Conservation (phyloP, 169 alveolate genomes). For the Condylostoma magnum region DNA sequence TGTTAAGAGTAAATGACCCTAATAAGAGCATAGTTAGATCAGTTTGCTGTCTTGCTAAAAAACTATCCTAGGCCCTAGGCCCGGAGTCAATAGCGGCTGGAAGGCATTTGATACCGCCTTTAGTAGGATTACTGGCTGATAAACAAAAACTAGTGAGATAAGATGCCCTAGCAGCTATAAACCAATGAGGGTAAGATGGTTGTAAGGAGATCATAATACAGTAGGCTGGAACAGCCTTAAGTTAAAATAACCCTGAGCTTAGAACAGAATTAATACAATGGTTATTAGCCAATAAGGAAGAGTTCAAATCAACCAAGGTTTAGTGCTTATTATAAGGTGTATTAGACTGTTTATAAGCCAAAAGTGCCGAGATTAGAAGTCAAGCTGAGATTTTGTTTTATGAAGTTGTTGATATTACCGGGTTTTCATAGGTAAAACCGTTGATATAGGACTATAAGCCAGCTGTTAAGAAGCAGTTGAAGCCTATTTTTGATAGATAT, state of each 20-base stretch:
- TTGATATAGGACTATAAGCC: constrained; percentile 56
- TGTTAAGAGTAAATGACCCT: constrained; percentile 59
- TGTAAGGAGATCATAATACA: constrained; percentile 60
- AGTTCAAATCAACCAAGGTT: constrained; percentile 31
- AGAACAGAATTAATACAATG: constrained; percentile 65
- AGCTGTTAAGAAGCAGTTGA: constrained; percentile 57
- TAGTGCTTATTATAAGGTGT: constrained; percentile 42
- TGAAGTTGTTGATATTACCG: constrained; percentile 47
- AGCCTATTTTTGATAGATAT: constrained; percentile 45
- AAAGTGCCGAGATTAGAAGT: constrained; percentile 54
- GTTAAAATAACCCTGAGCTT: constrained; percentile 63
- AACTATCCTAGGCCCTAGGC: constrained; percentile 61
- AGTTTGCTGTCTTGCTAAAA: constrained; percentile 41
- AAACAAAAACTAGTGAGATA: constrained; percentile 62
- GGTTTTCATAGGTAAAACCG: constrained; percentile 35
- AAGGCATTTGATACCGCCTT: constrained; percentile 44
- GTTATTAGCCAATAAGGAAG: constrained; percentile 58
- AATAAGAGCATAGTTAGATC: constrained; percentile 63
- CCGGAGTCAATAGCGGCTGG: constrained; percentile 46
- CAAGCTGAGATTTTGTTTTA: constrained; percentile 56
- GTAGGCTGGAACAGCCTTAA: constrained; percentile 44
- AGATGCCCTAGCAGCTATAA: constrained; percentile 58
- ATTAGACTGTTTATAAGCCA: constrained; percentile 62
- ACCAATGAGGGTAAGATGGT: constrained; percentile 62
- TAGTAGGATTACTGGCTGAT: constrained; percentile 62